Evolutionary conservation across 768 basidiomycete species (phyloP).

Genomic region (Auriscalpium orientale): DNA sequence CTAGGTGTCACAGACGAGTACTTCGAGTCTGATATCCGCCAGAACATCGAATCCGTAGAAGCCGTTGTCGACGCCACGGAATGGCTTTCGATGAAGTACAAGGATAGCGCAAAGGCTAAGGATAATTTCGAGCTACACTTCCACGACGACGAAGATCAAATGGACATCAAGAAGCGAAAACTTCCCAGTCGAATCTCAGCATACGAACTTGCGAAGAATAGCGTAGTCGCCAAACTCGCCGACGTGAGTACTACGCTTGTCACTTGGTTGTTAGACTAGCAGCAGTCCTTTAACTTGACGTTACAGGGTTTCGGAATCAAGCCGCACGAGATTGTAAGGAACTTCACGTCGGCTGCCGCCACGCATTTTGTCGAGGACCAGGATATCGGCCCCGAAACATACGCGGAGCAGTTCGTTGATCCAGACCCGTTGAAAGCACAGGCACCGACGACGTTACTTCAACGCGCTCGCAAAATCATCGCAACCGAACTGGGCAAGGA

Average conservation of each 20-base stretch:
- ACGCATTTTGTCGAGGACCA: constrained; percentile 75
- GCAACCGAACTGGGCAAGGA: constrained; percentile 90
- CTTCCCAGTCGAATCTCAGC: constrained; percentile 77
- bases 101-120: constrained; percentile 56
- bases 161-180: constrained; percentile 56
- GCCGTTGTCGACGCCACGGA: constrained; percentile 86
- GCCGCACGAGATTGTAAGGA: constrained; percentile 77
- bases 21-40: constrained; percentile 61
- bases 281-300: constrained; percentile 1
- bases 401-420: constrained; percentile 82
- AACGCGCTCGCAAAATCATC: constrained; percentile 73
- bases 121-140: constrained; percentile 50
- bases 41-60: constrained; percentile 74
- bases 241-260: constrained; percentile 43
- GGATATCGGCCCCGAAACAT: constrained; percentile 67
- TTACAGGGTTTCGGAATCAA: constrained; percentile 76
- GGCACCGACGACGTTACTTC: constrained; percentile 60
- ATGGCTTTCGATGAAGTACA: constrained; percentile 84
- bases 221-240: constrained; percentile 67
- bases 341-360: constrained; percentile 57
- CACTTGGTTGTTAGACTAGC: background rate
- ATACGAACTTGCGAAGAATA: constrained; percentile 80
- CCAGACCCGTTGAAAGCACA: constrained; percentile 52
- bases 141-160: constrained; percentile 60
- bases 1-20: constrained; percentile 67